Evolutionary conservation across 257 asterid species (phyloP).

Genomic region (Salvia miltiorrhiza): DNA sequence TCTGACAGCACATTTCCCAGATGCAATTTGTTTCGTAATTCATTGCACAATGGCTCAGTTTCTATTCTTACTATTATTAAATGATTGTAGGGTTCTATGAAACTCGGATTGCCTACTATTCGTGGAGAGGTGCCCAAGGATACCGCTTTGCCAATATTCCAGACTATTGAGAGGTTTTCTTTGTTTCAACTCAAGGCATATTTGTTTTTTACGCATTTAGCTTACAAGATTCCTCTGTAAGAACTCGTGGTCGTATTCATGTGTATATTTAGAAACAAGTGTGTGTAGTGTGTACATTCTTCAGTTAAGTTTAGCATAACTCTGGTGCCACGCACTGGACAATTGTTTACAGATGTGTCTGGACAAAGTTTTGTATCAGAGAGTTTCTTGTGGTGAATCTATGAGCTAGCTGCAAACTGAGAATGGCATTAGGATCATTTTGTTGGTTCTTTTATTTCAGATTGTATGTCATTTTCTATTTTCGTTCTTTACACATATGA

Average conservation of each 20-base stretch:
- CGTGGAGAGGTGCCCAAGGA: constrained; percentile 67
- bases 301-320: constrained; percentile 4
- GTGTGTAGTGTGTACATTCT: constrained; percentile 13
- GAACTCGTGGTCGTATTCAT: not conserved
- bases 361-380: not conserved
- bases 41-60: not conserved
- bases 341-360: not conserved
- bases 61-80: not conserved
- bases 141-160: constrained; percentile 70
- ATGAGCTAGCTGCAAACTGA: not conserved
- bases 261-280: constrained; percentile 14
- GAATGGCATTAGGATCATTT: not conserved
- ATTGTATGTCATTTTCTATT: too few species aligned
- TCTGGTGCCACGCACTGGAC: not conserved
- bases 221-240: not conserved
- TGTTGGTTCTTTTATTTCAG: not conserved
- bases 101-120: constrained; percentile 83
- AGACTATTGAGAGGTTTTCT: constrained; percentile 47
- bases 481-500: too few species aligned
- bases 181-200: not conserved
- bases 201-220: not conserved
- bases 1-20: not conserved
- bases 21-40: not conserved
- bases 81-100: constrained; percentile 65
- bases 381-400: not conserved